Base-by-base conservation (phyloP, 176 grass and related monocot genomes). In the Carex kokanica region DNA sequence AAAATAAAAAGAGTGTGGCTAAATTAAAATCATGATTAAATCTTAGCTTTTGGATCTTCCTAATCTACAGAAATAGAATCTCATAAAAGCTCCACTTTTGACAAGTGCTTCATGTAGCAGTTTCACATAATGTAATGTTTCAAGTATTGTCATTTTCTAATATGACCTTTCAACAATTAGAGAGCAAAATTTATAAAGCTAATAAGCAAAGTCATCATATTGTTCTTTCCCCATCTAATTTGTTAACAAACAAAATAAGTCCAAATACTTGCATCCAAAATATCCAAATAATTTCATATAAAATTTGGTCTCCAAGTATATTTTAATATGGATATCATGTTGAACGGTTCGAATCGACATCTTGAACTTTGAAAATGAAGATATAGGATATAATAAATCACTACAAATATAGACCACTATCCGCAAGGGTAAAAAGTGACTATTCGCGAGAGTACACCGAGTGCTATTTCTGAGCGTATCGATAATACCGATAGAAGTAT, bases 21-120 rank as follows among this genome's bases (percentile, higher is more conserved):
- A 61, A 61, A 36, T 36, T 36, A 36, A 58, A 20, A 61, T 47
- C 59, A 61, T 61, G 59, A 61, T 61, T 61, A 61, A 8, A 61
- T 70, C 16, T 71, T 43, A 71, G 36, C 67, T 43, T 45, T 71
- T 71, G 67, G 67, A 71, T 71, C 67, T 45, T 71, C 6, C 66
- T 17, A 18, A 21, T 16, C 8, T 10, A n/a, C n/a, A n/a, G n/a
- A n/a, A n/a, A 71, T 71, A 10, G 36, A 71, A 71, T 71, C 67
- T 71, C 17, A 18, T 43, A 71, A n/a, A 20, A 71, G 6, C 34
- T 71, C 38, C 67, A 41, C 17, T 45, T 71, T 71, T 71, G 67
- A 71, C 67, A 71, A 71, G 18, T 45, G 17, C 36, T 71, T 20
- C 16, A 41, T 20, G 36, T 71, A 43, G 6, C 67, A 71, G 67